phyloP scores from a whole-genome alignment of 2,329 filamentous ascomycete species.

The Bimuria novae-zelandiae region DNA sequence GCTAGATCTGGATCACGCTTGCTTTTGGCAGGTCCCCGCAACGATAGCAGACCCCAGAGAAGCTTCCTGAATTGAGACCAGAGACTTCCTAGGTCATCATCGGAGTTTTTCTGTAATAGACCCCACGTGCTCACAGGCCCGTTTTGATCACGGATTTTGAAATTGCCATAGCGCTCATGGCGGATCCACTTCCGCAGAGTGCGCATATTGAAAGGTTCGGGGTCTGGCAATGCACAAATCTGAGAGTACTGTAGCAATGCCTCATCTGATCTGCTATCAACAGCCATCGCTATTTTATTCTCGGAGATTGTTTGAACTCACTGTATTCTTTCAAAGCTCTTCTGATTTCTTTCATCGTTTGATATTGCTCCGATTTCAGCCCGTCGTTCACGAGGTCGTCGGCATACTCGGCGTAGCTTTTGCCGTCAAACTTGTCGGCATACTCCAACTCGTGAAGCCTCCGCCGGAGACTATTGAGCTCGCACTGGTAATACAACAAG shows the following conservation, averaged over 20 bases:
- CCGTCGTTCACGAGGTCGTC: constrained; percentile 4
- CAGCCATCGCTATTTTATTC: too few relatives aligned
- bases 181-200: constrained; percentile 13
- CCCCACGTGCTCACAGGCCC: constrained; percentile 10
- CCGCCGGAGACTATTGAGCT: constrained; percentile 3
- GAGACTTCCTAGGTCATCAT: neutral
- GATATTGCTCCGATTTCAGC: constrained; percentile 11
- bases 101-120: neutral
- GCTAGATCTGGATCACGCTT: constrained; percentile 6
- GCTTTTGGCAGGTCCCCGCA: neutral
- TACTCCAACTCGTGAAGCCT: constrained; percentile 12
- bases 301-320: neutral
- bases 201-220: constrained; percentile 17
- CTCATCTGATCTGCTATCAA: constrained; percentile 6
- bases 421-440: neutral
- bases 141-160: neutral
- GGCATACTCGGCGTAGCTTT: neutral
- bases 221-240: constrained; percentile 15
- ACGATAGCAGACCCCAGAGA: constrained; percentile 6
- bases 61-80: constrained; percentile 10
- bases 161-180: neutral
- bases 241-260: constrained; percentile 14
- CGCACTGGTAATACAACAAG: constrained; percentile 16
- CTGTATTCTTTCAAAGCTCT: constrained; percentile 16
- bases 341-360: constrained; percentile 11